Percentiles rank a stretch among this genome's conserved stretches.
Evolutionary conservation across 768 basidiomycete genomes (phyloP).

Genomic region (Trichaptum fuscoviolaceum): DNA sequence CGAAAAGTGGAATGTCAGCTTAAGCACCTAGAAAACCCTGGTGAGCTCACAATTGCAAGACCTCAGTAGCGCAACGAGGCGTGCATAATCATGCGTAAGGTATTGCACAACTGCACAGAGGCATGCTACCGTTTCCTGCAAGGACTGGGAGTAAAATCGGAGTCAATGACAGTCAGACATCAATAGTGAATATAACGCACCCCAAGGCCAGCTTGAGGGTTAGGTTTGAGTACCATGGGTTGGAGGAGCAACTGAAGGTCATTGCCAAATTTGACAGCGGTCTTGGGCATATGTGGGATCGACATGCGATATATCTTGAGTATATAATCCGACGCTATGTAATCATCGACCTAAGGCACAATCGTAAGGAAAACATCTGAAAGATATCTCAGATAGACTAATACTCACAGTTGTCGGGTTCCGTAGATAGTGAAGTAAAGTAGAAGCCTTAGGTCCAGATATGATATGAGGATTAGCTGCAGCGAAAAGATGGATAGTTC

Average conservation of each 20-base stretch:
- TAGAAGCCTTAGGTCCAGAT: slow-evolving; percentile 78
- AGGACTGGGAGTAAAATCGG: slow-evolving; percentile 40
- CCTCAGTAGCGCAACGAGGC: slow-evolving; percentile 73
- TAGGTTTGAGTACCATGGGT: slow-evolving; percentile 89
- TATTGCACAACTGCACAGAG: slow-evolving; percentile 81
- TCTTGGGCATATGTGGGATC: slow-evolving; percentile 86
- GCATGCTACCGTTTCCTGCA: slow-evolving; percentile 91
- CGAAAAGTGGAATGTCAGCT: slow-evolving; percentile 2
- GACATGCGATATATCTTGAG: slow-evolving; percentile 83
- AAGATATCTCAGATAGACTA: neutral
- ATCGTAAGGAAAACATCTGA: neutral
- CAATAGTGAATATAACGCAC: slow-evolving; percentile 32
- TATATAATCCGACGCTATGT: slow-evolving; percentile 78
- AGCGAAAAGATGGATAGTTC: slow-evolving; percentile 79
- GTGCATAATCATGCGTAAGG: slow-evolving; percentile 80
- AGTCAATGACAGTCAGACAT: neutral
- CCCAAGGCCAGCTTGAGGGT: slow-evolving; percentile 57
- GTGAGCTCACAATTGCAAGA: slow-evolving; percentile 69
- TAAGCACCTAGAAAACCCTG: neutral
- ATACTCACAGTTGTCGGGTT: slow-evolving; percentile 64
- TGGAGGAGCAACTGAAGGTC: slow-evolving; percentile 79
- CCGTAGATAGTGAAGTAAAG: slow-evolving; percentile 86
- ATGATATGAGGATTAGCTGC: slow-evolving; percentile 80
- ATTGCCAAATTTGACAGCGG: slow-evolving; percentile 80
- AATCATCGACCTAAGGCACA: slow-evolving; percentile 64